Evolutionary conservation across 352 stramenopile genomes (phyloP).

Genomic region (Globisporangium apiculatum): DNA sequence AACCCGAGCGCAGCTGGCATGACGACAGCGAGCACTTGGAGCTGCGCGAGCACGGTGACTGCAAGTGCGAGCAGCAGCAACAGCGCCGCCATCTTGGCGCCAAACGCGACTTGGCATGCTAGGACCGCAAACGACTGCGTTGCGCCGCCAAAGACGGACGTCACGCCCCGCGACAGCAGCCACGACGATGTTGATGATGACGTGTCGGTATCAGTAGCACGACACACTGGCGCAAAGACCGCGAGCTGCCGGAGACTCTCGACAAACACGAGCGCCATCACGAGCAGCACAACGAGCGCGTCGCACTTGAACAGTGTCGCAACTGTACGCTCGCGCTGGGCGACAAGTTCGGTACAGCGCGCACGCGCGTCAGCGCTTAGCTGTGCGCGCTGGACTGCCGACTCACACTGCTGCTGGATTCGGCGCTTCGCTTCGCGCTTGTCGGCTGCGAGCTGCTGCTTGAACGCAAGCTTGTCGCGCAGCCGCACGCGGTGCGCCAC

Average conservation of each 20-base stretch:
- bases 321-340: too few species aligned
- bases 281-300: constrained; percentile 61
- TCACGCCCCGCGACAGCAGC: too few species aligned
- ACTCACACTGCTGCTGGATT: constrained; percentile 41
- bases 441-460: constrained; percentile 54
- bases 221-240: constrained; percentile 55
- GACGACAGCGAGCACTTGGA: constrained; percentile 54
- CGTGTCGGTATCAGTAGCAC: constrained; percentile 11
- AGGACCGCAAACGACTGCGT: constrained; percentile 45
- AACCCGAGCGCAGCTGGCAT: constrained; percentile 35
- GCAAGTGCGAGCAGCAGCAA: constrained; percentile 31
- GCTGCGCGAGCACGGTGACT: constrained; percentile 56
- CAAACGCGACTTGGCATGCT: constrained; percentile 64
- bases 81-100: constrained; percentile 46
- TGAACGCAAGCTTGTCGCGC: constrained; percentile 54
- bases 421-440: constrained; percentile 52
- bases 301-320: constrained; percentile 41
- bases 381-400: constrained; percentile 21
- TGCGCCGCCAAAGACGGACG: constrained; percentile 36
- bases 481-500: constrained; percentile 56
- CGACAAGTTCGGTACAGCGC: too few species aligned
- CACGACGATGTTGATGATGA: too few species aligned
- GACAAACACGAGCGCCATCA: constrained; percentile 74
- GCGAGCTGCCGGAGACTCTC: constrained; percentile 55
- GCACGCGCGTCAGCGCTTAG: too few species aligned